A percentile compares a stretch with the other conserved stretches of the same genome.
Conservation (phyloP, 352 stramenopile species). For the Phytophthora capsici region DNA sequence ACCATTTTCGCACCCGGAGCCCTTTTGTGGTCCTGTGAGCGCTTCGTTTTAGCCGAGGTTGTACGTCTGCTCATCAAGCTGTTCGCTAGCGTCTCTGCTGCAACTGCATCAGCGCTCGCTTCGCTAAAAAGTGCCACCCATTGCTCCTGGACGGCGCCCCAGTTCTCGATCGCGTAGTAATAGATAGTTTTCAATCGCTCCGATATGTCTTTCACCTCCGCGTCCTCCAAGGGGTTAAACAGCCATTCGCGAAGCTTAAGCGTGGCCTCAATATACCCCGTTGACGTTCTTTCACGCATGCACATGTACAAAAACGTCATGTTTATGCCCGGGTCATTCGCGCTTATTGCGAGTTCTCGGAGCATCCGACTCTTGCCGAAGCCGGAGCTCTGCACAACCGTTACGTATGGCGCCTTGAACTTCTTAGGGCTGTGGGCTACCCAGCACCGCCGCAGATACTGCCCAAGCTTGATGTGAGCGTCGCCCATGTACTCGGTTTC, state of each 20-base stretch:
- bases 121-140: slow-evolving; percentile 9
- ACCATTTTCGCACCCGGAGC: slow-evolving; percentile 8
- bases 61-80: too few relatives aligned
- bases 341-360: slow-evolving; percentile 11
- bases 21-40: too few relatives aligned
- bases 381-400: slow-evolving; percentile 19
- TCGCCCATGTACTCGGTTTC: too few relatives aligned
- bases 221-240: not conserved
- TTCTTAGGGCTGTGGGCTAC: too few relatives aligned
- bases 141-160: slow-evolving; percentile 1
- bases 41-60: too few relatives aligned
- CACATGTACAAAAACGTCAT: slow-evolving; percentile 26
- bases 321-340: not conserved
- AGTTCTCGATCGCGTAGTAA: not conserved
- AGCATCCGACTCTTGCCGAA: slow-evolving; percentile 21
- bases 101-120: not conserved
- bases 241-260: slow-evolving; percentile 3
- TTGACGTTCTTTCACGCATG: slow-evolving; percentile 4
- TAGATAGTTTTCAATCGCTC: slow-evolving; percentile 3
- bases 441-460: too few relatives aligned
- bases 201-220: not conserved
- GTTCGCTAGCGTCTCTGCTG: not conserved
- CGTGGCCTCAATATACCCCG: slow-evolving; percentile 11
- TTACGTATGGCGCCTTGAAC: slow-evolving; percentile 6
- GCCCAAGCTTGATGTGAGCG: too few relatives aligned